Evolutionary conservation across 805 yeast genomes (phyloP), one percentile per base, ranked within the genome.

Genomic region (Yarrowia osloensis): DNA sequence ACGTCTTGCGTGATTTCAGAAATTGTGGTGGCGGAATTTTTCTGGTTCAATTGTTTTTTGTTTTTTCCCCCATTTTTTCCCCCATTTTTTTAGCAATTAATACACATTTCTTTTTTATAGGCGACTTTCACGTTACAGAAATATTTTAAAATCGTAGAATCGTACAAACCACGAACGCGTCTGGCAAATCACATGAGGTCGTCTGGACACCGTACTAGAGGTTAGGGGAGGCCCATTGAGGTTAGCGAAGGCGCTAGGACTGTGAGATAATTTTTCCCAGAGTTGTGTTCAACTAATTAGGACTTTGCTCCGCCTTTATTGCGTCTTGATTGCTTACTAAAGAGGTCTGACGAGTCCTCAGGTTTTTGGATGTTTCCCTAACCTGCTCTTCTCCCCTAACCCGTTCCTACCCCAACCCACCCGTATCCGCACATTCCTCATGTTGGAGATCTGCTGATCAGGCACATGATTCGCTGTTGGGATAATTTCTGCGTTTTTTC

Each of bases 121-220:
- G n/a, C n/a, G n/a, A n/a, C n/a, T 46, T 47, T 47, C 35, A 46
- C 29, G 21, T 6, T 46, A 11, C 13, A 24, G 7, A 6, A 46
- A 46, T 15, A 46, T 46, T 46, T 8, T 12, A 24, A 26, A 17
- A 26, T 28, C 9, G 17, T 17, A 2, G 15, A 7, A 13, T 1
- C 17, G n/a, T 26, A 46, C 50, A n/a, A n/a, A n/a, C n/a, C n/a
- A 35, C 52, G 35, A 9, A 13, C 49, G 49, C 29, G 49, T 44
- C 19, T 17, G 52, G 35, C 52, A 19, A 47, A 47, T 47, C 52
- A 47, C 52, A 47, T 47, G 52, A 28, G 52, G 52, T 47, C 35
- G 52, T 22, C 52, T 47, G 52, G 8, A 11, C 52, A 28, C 17
- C 7, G 29, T 24, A 24, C 52, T 47, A 47, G 3, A 35, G 52